Conservation (phyloP, 108 stramenopile species). For the Skeletonema potamos region DNA sequence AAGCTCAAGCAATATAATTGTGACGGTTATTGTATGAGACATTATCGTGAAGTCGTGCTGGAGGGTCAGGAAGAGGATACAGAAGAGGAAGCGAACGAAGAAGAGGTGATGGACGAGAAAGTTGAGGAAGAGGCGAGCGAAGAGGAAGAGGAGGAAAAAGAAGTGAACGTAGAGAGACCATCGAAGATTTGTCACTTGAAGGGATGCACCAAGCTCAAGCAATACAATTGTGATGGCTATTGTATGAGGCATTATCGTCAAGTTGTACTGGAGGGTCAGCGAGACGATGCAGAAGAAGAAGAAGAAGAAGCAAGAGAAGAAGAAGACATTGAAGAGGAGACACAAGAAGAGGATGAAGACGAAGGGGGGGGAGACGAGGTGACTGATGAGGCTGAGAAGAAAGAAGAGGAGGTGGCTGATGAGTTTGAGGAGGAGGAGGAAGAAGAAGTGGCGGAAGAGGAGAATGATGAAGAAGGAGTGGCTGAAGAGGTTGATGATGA, state of each 20-base stretch:
- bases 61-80: not conserved
- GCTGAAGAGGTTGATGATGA: constrained; percentile 39
- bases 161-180: constrained; percentile 25
- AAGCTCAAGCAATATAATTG: constrained; percentile 14
- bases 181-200: not conserved
- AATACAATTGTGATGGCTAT: constrained; percentile 12
- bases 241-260: constrained; percentile 1
- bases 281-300: constrained; percentile 1
- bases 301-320: constrained; percentile 11
- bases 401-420: constrained; percentile 51
- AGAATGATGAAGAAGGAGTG: constrained; percentile 49
- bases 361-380: constrained; percentile 20
- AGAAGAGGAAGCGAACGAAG: constrained; percentile 1
- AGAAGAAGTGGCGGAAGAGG: not conserved
- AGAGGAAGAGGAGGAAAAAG: constrained; percentile 26
- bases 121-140: constrained; percentile 12
- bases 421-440: constrained; percentile 21
- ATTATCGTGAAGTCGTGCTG: not conserved
- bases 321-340: constrained; percentile 11
- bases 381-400: not conserved
- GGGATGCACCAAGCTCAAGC: not conserved
- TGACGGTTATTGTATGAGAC: constrained; percentile 3
- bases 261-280: not conserved
- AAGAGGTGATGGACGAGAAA: constrained; percentile 14
- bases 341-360: constrained; percentile 16